Percentiles rank a stretch among this genome's conserved stretches.
These are phyloP conservation scores for Ananas comosus DNA, from an alignment of 176 grass and related monocot species.

Conservation along the genomic window DNA sequence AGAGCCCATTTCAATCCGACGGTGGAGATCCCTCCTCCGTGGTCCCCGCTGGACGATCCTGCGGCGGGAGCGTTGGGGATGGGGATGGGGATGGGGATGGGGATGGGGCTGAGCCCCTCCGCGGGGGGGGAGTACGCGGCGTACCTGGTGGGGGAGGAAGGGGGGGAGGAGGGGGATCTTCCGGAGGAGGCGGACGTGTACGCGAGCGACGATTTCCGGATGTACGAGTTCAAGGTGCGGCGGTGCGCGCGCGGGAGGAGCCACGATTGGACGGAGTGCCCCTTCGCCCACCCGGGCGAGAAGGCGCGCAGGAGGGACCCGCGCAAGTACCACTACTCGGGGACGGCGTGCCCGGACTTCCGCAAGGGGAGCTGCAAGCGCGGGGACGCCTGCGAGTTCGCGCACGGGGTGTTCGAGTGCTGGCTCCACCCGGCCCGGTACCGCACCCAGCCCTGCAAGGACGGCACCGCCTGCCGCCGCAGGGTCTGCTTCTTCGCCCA, in stretches of 20 bases:
- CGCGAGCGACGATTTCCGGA: slow-evolving; percentile 38
- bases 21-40: slow-evolving; percentile 1
- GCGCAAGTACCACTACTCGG: slow-evolving; percentile 23
- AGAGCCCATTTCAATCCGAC: background rate
- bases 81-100: background rate
- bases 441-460: slow-evolving; percentile 37
- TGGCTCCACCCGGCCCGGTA: slow-evolving; percentile 43
- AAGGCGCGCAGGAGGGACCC: slow-evolving; percentile 41
- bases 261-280: slow-evolving; percentile 52
- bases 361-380: slow-evolving; percentile 15
- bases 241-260: slow-evolving; percentile 14
- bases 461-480: slow-evolving; percentile 4
- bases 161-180: too few species aligned
- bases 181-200: too few species aligned
- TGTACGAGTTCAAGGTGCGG: slow-evolving; percentile 58
- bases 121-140: too few species aligned
- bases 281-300: slow-evolving; percentile 48
- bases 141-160: too few species aligned
- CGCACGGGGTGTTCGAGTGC: slow-evolving; percentile 42
- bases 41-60: background rate
- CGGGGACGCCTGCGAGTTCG: slow-evolving; percentile 20
- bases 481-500: slow-evolving; percentile 56
- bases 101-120: too few species aligned
- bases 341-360: slow-evolving; percentile 32
- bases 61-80: background rate